These are phyloP conservation scores for Pharnaceum exiguum DNA, from an alignment of 148 eudicot genomes.

Conservation along the genomic window DNA sequence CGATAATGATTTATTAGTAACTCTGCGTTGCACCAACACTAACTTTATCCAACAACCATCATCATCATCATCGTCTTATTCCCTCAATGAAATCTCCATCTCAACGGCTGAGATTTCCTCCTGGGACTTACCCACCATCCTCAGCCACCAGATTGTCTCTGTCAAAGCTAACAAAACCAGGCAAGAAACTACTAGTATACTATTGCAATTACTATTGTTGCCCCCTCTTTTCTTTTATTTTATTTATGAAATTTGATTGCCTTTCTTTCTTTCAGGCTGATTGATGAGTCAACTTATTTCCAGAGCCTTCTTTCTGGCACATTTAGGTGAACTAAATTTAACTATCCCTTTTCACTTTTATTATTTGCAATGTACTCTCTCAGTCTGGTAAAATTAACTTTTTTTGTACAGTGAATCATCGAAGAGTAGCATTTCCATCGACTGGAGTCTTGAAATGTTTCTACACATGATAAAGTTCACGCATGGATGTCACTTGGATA, in stretches of 20 bases:
- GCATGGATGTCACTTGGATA: slow-evolving; percentile 49
- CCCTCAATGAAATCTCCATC: slow-evolving; percentile 24
- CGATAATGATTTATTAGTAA: slow-evolving; percentile 16
- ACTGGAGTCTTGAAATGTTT: slow-evolving; percentile 55
- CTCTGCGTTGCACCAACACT: slow-evolving; percentile 28
- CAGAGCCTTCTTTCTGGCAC: slow-evolving; percentile 58
- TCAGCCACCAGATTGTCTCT: slow-evolving; percentile 35
- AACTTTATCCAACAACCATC: slow-evolving; percentile 2
- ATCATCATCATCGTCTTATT: not conserved
- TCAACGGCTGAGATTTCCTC: slow-evolving; percentile 43
- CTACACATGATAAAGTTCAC: slow-evolving; percentile 45
- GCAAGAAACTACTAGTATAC: slow-evolving; percentile 9
- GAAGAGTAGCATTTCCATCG: slow-evolving; percentile 31
- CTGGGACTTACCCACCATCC: slow-evolving; percentile 52
- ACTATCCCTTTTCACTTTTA: not conserved
- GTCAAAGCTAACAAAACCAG: slow-evolving; percentile 46
- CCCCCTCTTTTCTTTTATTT: not conserved
- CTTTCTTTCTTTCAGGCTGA: slow-evolving; percentile 50
- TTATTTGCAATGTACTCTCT: not conserved
- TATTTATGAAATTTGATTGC: not conserved
- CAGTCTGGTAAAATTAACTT: not conserved
- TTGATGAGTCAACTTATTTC: slow-evolving; percentile 62
- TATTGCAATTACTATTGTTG: not conserved
- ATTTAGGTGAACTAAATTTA: slow-evolving; percentile 43
- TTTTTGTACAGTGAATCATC: slow-evolving; percentile 54